A percentile compares a stretch with the other conserved stretches of the same genome.
Evolutionary conservation across 2,329 filamentous ascomycete species (phyloP).

Genomic region (Diaporthe sp.): DNA sequence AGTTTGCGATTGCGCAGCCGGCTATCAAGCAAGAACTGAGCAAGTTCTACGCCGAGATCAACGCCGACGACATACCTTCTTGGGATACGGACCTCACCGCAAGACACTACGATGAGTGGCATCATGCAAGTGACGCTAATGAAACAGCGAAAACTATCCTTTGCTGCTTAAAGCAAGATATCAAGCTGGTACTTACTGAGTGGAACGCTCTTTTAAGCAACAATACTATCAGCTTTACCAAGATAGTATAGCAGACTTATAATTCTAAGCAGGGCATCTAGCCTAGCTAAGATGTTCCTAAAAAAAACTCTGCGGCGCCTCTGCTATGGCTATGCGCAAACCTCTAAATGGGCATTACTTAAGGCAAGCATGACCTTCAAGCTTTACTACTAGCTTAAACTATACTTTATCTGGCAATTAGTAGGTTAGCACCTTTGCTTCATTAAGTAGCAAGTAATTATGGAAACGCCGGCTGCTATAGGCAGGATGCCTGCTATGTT

Average conservation of each 20-base stretch:
- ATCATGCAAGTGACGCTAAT: conserved; percentile 38
- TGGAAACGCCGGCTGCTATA: conserved; percentile 28
- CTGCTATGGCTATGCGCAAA: conserved; percentile 24
- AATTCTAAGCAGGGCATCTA: conserved; percentile 57
- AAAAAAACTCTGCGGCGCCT: neutral
- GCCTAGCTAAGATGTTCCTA: conserved; percentile 47
- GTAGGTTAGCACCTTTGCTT: conserved; percentile 61
- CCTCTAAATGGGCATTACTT: conserved; percentile 61
- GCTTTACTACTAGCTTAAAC: conserved; percentile 45
- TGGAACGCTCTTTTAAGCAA: conserved; percentile 50
- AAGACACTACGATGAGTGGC: conserved; percentile 42
- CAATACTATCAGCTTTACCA: conserved; percentile 31
- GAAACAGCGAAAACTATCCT: conserved; percentile 49
- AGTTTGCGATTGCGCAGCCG: conserved; percentile 63
- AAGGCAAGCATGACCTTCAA: conserved; percentile 64
- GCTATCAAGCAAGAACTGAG: conserved; percentile 54
- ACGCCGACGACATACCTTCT: conserved; percentile 41
- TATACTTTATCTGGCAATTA: conserved; percentile 60
- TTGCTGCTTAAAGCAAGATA: conserved; percentile 49
- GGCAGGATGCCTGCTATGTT: conserved; percentile 48
- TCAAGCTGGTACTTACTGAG: conserved; percentile 45
- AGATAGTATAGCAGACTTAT: conserved; percentile 52
- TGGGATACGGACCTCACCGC: conserved; percentile 54
- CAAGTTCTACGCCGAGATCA: conserved; percentile 48
- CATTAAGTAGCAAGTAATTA: conserved; percentile 56